Evolutionary conservation across 306 rosid species (phyloP), one percentile per base, ranked within the genome.

Genomic region (Fagus crenata): DNA sequence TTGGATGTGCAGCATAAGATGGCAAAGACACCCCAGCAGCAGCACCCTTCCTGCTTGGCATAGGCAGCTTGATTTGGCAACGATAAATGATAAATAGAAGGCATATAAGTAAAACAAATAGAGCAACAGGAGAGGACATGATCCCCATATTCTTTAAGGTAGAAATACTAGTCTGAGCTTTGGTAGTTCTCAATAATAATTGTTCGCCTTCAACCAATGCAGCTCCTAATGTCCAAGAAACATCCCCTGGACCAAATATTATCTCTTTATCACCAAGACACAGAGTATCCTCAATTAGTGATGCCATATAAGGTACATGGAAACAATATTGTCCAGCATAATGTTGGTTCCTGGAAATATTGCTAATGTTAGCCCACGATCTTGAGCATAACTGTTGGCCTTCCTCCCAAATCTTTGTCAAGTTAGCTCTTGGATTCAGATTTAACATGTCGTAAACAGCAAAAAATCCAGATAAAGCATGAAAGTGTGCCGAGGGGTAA

Each of bases 191-290:
- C 49, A 72, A 72, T 88, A 89, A 84, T 22, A 84, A 41, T 78
- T 77, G 82, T 49, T 82, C 75, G 13, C 92, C 92, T 85, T 91
- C 97, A 49, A 90, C 82, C 79, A 93, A 64, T 39, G 93, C 93
- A 70, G 93, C 98, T 79, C 98, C 97, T 82, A 91, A 71, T 49
- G 98, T 93, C 97, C 98, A 93, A 53, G 97, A 87, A 77, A 89
- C 78, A 78, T 89, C 97, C n/a, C 85, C 89, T 46, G 97, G 98
- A 71, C 97, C 98, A 81, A 91, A 93, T 46, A 82, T 69, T 35
- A 90, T 86, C 65, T 89, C 93, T 79, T 77, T 85, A 74, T 87
- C 86, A 56, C 91, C 86, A 49, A 93, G 90, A 82, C 89, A 90
- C 54, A 91, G 76, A 69, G 88, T 82, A 82, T 87, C 86, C 43